Base-by-base conservation (phyloP, 208 protist genomes). In the Leptomonas pyrrhocoris region DNA sequence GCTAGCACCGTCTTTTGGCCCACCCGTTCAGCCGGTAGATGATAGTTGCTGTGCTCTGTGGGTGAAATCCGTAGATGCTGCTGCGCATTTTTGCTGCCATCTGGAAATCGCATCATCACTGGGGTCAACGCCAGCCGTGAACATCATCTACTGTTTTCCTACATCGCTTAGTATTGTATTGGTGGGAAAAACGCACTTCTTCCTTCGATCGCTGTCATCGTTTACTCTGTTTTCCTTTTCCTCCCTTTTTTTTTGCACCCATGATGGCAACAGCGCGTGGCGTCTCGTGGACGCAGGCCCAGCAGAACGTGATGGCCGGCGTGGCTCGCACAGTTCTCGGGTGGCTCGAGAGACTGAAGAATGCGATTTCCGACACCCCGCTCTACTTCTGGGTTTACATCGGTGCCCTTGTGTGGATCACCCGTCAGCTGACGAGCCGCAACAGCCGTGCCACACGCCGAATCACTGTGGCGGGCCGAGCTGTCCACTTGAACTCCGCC, bases 331-430 rank as follows among this genome's bases (percentile, higher is more conserved):
- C 57, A n/a, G 57, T 77, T 30, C 46, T 77, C 18, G 36, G 49
- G 11, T 71, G 54, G 63, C 36, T 77, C 30, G 58, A 71, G 42
- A 77, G 51, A 57, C 30, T 70, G 42, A 77, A 71, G 57, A 67
- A 62, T 48, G 65, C 73, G 2, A 50, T 90, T 12, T 59, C 70
- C 8, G 63, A 63, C 46, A 92, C 80, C 28, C 85, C 90, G 25
- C 51, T 91, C 8, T 90, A 86, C 63, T 80, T 89, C 61, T 91
- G 83, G 80, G 72, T 95, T 23, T 94, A 93, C 77, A 77, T 81
- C 15, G 85, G 81, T 28, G 82, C 83, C 16, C 68, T 90, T 43
- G 30, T 88, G 13, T 92, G 87, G 71, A 79, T 91, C 1, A 78
- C 77, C 0, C 65, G 77, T 12, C 73, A 73, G 42, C 69, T 93